phyloP scores from a whole-genome alignment of 129 eudicot genomes.

The Flaveria linearis region DNA sequence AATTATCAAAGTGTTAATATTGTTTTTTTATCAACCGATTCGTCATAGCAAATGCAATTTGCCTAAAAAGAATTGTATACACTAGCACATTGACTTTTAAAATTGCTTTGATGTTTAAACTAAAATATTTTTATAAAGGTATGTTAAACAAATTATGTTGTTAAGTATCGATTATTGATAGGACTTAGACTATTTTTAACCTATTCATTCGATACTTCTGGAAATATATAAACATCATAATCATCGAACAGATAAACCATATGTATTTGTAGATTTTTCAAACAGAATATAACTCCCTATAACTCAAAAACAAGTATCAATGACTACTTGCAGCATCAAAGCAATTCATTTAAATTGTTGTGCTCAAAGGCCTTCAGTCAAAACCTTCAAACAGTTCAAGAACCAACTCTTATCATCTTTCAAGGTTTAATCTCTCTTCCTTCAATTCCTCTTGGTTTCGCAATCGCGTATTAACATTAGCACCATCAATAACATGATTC shows the following conservation, averaged over 20 bases:
- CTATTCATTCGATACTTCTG: conserved; percentile 7
- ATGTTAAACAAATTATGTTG: neutral
- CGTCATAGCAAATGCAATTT: neutral
- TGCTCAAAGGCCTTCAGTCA: conserved; percentile 39
- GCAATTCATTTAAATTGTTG: conserved; percentile 43
- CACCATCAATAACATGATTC: neutral
- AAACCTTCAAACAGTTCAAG: conserved; percentile 33
- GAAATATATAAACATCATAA: neutral
- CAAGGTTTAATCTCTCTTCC: conserved; percentile 34
- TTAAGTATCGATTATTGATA: neutral
- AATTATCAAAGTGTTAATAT: too few relatives aligned
- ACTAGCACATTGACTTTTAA: neutral
- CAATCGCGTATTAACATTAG: neutral
- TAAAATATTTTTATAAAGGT: neutral
- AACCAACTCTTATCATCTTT: conserved; percentile 45
- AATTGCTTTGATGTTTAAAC: neutral
- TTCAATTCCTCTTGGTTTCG: neutral
- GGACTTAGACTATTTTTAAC: neutral
- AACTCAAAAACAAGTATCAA: conserved; percentile 23
- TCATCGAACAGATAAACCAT: conserved; percentile 2
- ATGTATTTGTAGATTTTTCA: neutral
- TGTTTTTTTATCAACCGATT: too few relatives aligned
- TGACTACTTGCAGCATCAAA: conserved; percentile 24
- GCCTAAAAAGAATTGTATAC: neutral
- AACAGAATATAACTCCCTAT: neutral